Base-by-base conservation (phyloP, 108 stramenopile genomes). In the Chaetoceros tenuissimus region DNA sequence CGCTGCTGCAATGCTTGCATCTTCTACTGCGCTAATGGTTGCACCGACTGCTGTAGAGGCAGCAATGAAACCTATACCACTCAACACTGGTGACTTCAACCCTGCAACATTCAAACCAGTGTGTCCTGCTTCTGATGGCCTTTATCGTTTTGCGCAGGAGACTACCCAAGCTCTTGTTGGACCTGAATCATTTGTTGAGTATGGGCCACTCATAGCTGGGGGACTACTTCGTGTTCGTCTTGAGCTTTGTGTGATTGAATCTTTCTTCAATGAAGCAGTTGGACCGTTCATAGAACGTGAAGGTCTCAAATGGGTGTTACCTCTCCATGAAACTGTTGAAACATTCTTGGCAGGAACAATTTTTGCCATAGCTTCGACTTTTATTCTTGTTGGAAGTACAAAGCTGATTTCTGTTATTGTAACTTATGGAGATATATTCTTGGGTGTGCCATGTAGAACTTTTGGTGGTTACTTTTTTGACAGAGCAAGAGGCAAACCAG, bases 231-330 rank as follows among this genome's bases (percentile, higher is more conserved):
- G 94, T 2, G 72, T 95, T 24, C 85, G 94, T 43, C 58, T 95
- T 46, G 94, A 95, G 60, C 64, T 95, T 24, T 95, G 94, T 65
- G 94, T 95, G 8, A 89, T 95, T 1, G 94, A 95, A 71, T 71
- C 68, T 51, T 95, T 91, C 64, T 89, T 95, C 67, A 85, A 90
- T 52, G 94, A 95, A 66, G 94, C 94, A 7, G 83, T 95, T 3
- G 85, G 89, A 31, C 94, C 94, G 8, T 95, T 95, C 64, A 82
- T 95, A 21, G 46, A 72, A 62, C 55, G 86, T 67, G 92, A 95
- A 67, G 94, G 94, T 23, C 46, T 93, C 22, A 72, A 51, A 30
- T 95, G 94, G 94, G 74, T 95, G 3, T 57, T 95, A 22, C 94
- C 94, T 0, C 46, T 87, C 25, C 94, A 95, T 63, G 94, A 95